A percentile compares a stretch with the other conserved stretches of the same genome.
phyloP scores from a whole-genome alignment of 176 grass and related monocot genomes.

The Musa schizocarpa region DNA sequence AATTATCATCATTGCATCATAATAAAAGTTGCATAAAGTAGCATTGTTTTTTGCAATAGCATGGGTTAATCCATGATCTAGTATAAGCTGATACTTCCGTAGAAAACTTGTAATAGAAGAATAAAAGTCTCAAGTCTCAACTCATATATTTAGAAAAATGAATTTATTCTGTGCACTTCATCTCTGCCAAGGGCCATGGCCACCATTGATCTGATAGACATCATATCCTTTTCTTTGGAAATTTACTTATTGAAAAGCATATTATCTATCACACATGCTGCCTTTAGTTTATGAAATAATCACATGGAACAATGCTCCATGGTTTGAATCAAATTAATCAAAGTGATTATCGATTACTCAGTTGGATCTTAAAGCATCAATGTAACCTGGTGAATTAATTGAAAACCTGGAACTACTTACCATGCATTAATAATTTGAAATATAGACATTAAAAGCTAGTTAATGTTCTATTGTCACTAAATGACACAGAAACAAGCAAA shows the following conservation, averaged over 20 bases:
- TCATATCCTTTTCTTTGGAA: neutral
- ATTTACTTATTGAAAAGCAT: too few relatives aligned
- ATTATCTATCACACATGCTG: too few relatives aligned
- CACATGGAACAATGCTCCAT: too few relatives aligned
- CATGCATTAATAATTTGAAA: neutral
- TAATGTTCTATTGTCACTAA: too few relatives aligned
- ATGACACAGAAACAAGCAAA: too few relatives aligned
- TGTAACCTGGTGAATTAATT: neutral
- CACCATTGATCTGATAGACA: neutral
- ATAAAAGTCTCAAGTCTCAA: neutral
- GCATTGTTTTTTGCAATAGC: neutral
- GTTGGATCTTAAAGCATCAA: too few relatives aligned
- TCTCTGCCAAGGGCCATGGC: neutral
- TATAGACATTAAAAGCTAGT: too few relatives aligned
- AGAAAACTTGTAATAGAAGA: too few relatives aligned
- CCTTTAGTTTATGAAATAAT: too few relatives aligned
- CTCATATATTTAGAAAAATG: neutral
- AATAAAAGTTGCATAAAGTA: neutral
- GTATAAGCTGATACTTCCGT: neutral
- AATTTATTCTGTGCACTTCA: neutral
- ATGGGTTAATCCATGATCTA: neutral
- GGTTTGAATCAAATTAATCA: too few relatives aligned
- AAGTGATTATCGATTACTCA: too few relatives aligned
- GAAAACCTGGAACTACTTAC: neutral
- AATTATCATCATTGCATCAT: neutral